phyloP scores from a whole-genome alignment of 2,329 filamentous ascomycete genomes.

The Sporothrix pseudoabietina region DNA sequence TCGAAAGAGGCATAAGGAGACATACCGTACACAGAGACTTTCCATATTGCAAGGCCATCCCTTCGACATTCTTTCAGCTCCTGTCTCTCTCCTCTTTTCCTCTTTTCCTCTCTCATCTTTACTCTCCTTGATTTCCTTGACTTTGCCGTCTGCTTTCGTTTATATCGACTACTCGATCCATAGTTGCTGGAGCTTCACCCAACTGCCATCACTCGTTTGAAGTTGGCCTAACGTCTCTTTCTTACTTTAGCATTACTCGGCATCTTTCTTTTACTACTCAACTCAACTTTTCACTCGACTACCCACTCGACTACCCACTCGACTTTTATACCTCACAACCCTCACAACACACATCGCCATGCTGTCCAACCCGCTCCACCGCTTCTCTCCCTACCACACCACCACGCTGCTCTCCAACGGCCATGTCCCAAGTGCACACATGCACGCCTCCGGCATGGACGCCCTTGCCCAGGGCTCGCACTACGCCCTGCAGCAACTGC shows the following conservation, averaged over 20 bases:
- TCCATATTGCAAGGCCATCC: constrained; percentile 17
- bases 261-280: background rate
- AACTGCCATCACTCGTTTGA: constrained; percentile 50
- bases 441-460: constrained; percentile 62
- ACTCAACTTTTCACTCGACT: background rate
- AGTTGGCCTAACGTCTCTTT: constrained; percentile 39
- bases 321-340: constrained; percentile 43
- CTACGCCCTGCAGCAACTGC: constrained; percentile 72
- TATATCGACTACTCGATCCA: constrained; percentile 30
- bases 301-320: background rate
- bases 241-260: background rate
- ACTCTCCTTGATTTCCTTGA: constrained; percentile 3
- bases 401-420: constrained; percentile 59
- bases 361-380: constrained; percentile 65
- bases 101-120: constrained; percentile 18
- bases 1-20: background rate
- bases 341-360: constrained; percentile 50
- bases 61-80: constrained; percentile 32
- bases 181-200: constrained; percentile 43
- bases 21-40: constrained; percentile 25
- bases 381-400: constrained; percentile 63
- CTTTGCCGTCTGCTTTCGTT: constrained; percentile 9
- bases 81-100: constrained; percentile 31
- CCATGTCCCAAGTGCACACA: constrained; percentile 55
- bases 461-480: constrained; percentile 67